Evolutionary conservation across 2,329 filamentous ascomycete species (phyloP).

Genomic region (Colletotrichum viniferum): DNA sequence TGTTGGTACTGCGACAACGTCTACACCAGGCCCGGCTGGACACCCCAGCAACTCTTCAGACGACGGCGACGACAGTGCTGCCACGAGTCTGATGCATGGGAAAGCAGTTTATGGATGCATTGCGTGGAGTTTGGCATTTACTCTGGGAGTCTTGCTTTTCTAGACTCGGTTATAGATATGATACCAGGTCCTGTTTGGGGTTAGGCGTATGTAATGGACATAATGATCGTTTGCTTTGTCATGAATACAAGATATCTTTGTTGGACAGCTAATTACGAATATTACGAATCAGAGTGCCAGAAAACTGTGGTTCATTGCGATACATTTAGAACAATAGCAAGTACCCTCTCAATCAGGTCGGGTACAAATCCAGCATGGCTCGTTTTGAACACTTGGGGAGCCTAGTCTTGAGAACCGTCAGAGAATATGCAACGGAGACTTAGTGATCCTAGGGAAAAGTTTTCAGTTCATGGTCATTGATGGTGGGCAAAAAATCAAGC

Average conservation of each 20-base stretch:
- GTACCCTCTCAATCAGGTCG: neutral
- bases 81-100: neutral
- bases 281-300: neutral
- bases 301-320: neutral
- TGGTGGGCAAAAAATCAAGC: neutral
- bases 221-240: neutral
- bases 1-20: neutral
- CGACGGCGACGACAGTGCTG: neutral
- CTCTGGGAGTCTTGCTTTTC: neutral
- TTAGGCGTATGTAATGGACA: neutral
- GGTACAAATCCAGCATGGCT: neutral
- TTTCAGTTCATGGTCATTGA: neutral
- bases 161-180: neutral
- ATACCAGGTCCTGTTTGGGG: slow-evolving; percentile 2
- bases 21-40: slow-evolving; percentile 5
- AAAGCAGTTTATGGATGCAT: slow-evolving; percentile 5
- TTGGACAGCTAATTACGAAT: neutral
- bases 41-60: slow-evolving; percentile 3
- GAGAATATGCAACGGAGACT: neutral
- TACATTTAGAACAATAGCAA: neutral
- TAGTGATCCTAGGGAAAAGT: neutral
- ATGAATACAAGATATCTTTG: neutral
- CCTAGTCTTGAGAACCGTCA: no score
- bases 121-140: slow-evolving; percentile 16
- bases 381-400: neutral